Evolutionary conservation across 1,284 basidiomycete species (phyloP).

Genomic region (Athelia sp.): DNA sequence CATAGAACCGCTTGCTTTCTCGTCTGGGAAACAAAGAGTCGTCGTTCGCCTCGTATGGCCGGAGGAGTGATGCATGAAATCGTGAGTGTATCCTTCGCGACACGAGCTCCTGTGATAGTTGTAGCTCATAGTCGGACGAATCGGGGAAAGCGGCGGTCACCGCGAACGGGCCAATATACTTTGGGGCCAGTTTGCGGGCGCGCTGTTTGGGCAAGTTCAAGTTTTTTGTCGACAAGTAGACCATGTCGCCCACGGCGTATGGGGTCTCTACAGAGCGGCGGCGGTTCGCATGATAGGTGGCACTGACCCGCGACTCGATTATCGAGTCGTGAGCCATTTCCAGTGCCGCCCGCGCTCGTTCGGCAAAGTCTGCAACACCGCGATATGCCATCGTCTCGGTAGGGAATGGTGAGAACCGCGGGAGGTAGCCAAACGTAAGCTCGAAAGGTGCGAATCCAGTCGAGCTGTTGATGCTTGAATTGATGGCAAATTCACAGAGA

Average conservation of each 20-base stretch:
- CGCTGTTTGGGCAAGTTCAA: conserved; percentile 25
- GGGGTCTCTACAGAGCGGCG: conserved; percentile 8
- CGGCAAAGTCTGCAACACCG: conserved; percentile 17
- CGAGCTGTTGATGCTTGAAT: no score
- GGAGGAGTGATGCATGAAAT: conserved; percentile 22
- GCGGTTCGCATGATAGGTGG: conserved; percentile 20
- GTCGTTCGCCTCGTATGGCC: conserved; percentile 19
- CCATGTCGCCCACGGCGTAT: conserved; percentile 16
- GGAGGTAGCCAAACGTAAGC: conserved; percentile 17
- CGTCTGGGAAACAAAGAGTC: conserved; percentile 19
- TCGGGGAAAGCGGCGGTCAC: conserved; percentile 10
- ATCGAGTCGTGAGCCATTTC: conserved; percentile 18
- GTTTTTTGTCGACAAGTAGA: conserved; percentile 30
- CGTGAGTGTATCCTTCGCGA: conserved; percentile 15
- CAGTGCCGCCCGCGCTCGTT: conserved; percentile 12
- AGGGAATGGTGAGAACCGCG: conserved; percentile 3
- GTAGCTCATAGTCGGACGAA: conserved; percentile 19
- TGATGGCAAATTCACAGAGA: conserved; percentile 19
- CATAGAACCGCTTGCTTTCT: conserved; percentile 12
- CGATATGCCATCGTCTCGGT: neutral
- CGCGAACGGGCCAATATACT: conserved; percentile 26
- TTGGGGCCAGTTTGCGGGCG: conserved; percentile 24
- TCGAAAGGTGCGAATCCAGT: no score
- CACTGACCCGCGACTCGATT: conserved; percentile 15
- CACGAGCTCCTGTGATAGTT: conserved; percentile 18